Evolutionary conservation across 2,329 filamentous ascomycete genomes (phyloP), one percentile per base, ranked within the genome.

Genomic region (Xylariaceae sp.): DNA sequence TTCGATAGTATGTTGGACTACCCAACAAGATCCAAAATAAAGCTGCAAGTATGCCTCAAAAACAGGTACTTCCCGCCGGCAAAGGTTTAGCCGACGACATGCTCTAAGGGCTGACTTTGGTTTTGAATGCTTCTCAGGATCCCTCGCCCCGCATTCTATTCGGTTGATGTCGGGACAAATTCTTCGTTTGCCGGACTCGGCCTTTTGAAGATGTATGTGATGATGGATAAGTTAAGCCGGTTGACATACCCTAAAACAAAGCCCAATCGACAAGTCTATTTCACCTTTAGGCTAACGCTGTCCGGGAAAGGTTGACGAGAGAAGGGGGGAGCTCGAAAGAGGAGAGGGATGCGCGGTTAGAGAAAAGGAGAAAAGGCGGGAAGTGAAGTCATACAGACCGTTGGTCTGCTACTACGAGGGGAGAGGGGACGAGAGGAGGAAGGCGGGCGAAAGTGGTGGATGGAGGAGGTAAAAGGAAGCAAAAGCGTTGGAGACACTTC

Each of bases 301-400:
- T 27, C 48, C 39, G 41, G 42, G 32, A 33, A 16, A 21, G 35
- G 41, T n/a, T 22, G 40, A 41, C 40, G 25, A 40, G 11, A 29
- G 32, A 16, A 25, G 12, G 23, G 36, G 19, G 17, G 40, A 37
- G 32, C 40, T 36, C 17, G 44, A 38, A 16, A 37, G 39, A 40
- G 39, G 22, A 40, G 36, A 33, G 37, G 44, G 40, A 50, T 46
- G 42, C 36, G 42, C 40, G 40, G 46, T 42, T 44, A 37, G 33
- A 27, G 39, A 42, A 41, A 40, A 52, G 47, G 37, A 40, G 25
- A 35, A 42, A 36, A 39, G 20, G 21, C 27, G 25, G 44, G 34
- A 52, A 48, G 51, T 41, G 46, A 52, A 49, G 41, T 40, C 36
- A 32, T 42, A 36, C 50, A 53, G 45, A 51, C 50, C 50, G 36